phyloP scores from a whole-genome alignment of 805 yeast genomes.

The Cyberlindnera veronae region DNA sequence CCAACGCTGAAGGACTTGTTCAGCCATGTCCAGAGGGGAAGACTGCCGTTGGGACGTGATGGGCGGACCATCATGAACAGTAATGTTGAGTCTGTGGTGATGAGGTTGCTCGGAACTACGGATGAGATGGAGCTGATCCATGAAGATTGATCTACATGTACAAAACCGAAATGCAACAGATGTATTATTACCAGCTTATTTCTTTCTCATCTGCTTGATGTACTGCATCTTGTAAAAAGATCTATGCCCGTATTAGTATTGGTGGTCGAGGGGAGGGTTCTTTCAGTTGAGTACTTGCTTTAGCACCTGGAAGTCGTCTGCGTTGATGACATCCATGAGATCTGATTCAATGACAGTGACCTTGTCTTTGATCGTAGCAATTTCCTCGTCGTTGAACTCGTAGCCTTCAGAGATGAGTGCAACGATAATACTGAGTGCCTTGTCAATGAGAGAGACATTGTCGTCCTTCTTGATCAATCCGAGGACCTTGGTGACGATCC shows the following conservation, averaged over 20 bases:
- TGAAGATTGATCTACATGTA: conserved; percentile 2
- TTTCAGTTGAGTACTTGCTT: conserved; percentile 37
- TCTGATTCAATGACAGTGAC: conserved; percentile 36
- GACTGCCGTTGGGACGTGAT: conserved; percentile 38
- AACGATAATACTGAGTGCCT: conserved; percentile 47
- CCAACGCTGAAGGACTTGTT: conserved; percentile 34
- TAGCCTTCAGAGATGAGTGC: conserved; percentile 44
- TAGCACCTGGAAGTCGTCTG: conserved; percentile 50
- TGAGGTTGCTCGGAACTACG: conserved; percentile 43
- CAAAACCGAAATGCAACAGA: background rate
- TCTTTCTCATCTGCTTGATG: conserved; percentile 16
- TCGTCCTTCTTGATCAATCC: conserved; percentile 25
- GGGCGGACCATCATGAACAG: conserved; percentile 48
- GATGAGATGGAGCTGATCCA: conserved; percentile 43
- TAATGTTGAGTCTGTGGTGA: conserved; percentile 46
- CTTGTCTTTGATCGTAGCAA: conserved; percentile 32
- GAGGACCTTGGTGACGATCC: conserved; percentile 28
- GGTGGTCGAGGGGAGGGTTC: conserved; percentile 5
- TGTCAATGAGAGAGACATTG: conserved; percentile 52
- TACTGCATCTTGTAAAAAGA: conserved; percentile 20
- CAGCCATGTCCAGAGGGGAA: conserved; percentile 28
- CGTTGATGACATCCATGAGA: conserved; percentile 46
- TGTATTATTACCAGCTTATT: too few relatives aligned
- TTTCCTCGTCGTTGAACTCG: conserved; percentile 44
- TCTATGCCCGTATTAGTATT: conserved; percentile 18